Evolutionary conservation across 768 basidiomycete genomes (phyloP).

Genomic region (Kwoniella europaea): DNA sequence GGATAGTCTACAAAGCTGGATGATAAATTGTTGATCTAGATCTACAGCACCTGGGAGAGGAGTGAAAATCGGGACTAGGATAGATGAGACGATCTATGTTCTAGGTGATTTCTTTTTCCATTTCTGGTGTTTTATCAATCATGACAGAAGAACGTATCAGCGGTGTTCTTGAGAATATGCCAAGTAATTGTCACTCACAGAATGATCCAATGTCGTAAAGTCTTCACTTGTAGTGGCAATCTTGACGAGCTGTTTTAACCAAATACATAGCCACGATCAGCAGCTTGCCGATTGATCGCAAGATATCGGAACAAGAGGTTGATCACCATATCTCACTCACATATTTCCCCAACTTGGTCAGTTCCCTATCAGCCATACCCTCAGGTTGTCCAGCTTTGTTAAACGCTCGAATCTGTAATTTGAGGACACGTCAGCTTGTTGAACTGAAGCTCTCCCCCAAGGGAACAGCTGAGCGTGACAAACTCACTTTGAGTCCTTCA

Average conservation of each 20-base stretch:
- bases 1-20: no score
- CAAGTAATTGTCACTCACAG: no score
- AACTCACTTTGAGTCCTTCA: constrained; percentile 75
- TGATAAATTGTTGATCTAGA: background rate
- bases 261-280: background rate
- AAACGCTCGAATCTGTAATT: constrained; percentile 71
- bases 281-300: background rate
- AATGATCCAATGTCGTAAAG: constrained; percentile 70
- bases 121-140: no score
- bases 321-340: constrained; percentile 19
- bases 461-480: no score
- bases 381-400: constrained; percentile 74
- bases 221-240: constrained; percentile 66
- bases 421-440: background rate
- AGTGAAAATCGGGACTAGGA: background rate
- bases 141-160: no score
- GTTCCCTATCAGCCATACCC: constrained; percentile 68
- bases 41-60: background rate
- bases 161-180: no score
- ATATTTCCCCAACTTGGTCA: constrained; percentile 55
- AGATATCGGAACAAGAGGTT: no score
- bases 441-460: no score
- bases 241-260: constrained; percentile 62
- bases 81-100: background rate
- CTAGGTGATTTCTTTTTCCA: constrained; percentile 25